Percentiles rank a stretch among this genome's conserved stretches.
Conservation (phyloP, 768 basidiomycete genomes). For the Agrocybe pediades region DNA sequence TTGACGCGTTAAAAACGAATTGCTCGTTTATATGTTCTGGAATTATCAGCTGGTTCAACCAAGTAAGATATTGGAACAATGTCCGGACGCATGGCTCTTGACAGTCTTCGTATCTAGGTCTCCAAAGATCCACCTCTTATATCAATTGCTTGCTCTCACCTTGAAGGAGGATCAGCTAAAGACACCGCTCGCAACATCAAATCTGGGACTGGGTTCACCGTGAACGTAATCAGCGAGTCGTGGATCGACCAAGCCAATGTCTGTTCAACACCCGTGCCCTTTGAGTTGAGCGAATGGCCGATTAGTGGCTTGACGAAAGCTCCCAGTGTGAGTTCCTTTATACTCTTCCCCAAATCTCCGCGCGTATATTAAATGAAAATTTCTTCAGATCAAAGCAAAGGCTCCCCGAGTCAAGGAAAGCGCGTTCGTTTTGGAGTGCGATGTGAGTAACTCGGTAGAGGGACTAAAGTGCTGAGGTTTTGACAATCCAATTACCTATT, state of each 20-base stretch:
- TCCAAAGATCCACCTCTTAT: slow-evolving; percentile 63
- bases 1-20: no score
- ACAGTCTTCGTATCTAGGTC: slow-evolving; percentile 36
- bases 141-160: slow-evolving; percentile 45
- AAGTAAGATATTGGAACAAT: slow-evolving; percentile 22
- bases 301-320: slow-evolving; percentile 61
- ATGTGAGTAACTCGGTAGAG: slow-evolving; percentile 25
- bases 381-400: slow-evolving; percentile 34
- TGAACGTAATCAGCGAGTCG: slow-evolving; percentile 75
- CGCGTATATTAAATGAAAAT: background rate
- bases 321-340: slow-evolving; percentile 40
- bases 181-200: slow-evolving; percentile 71
- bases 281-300: slow-evolving; percentile 57
- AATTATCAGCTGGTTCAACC: slow-evolving; percentile 44
- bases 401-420: slow-evolving; percentile 66
- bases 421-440: slow-evolving; percentile 66
- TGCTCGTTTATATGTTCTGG: no score
- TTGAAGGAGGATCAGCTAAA: slow-evolving; percentile 32
- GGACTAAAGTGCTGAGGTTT: background rate
- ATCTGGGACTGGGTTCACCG: slow-evolving; percentile 65
- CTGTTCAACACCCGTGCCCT: slow-evolving; percentile 52
- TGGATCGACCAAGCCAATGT: slow-evolving; percentile 61
- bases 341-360: background rate
- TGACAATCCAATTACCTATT: slow-evolving; percentile 24
- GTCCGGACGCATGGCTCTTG: background rate